A percentile compares a stretch with the other conserved stretches of the same genome.
Conservation (phyloP, 129 eudicot species). For the Centella asiatica region DNA sequence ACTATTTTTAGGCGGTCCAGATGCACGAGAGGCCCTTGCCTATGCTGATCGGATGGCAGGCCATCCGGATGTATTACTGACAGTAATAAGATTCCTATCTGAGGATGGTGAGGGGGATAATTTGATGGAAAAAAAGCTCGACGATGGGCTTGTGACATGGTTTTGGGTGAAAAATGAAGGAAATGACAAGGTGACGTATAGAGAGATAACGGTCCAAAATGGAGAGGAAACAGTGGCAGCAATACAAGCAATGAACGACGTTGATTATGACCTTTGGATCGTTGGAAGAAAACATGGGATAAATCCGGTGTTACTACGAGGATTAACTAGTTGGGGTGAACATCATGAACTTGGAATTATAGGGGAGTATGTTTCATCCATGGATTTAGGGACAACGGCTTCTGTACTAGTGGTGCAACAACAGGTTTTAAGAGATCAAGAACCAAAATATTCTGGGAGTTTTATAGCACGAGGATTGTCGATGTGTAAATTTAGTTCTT, state of each 20-base stretch:
- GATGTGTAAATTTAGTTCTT: conserved; percentile 7
- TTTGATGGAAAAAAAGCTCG: conserved; percentile 68
- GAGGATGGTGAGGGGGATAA: conserved; percentile 53
- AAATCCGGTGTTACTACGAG: conserved; percentile 57
- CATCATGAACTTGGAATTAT: conserved; percentile 63
- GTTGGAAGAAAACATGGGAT: conserved; percentile 76
- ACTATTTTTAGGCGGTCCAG: conserved; percentile 79
- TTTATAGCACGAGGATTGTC: conserved; percentile 20
- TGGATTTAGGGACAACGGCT: conserved; percentile 47
- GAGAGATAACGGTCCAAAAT: conserved; percentile 65
- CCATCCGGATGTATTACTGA: conserved; percentile 41
- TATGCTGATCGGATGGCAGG: conserved; percentile 65
- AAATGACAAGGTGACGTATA: conserved; percentile 47
- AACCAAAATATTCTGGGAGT: conserved; percentile 19
- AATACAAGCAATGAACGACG: conserved; percentile 47
- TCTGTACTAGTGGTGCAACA: conserved; percentile 84
- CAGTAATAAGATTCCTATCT: conserved; percentile 66
- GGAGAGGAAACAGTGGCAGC: conserved; percentile 81
- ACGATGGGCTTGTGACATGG: conserved; percentile 81
- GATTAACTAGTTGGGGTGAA: conserved; percentile 62
- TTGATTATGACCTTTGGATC: conserved; percentile 56
- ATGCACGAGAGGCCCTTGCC: conserved; percentile 74
- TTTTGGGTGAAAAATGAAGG: conserved; percentile 94
- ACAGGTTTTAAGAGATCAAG: conserved; percentile 66
- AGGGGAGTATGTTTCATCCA: conserved; percentile 71